Conservation (phyloP, 257 asterid species). For the Lycium ferocissimum region DNA sequence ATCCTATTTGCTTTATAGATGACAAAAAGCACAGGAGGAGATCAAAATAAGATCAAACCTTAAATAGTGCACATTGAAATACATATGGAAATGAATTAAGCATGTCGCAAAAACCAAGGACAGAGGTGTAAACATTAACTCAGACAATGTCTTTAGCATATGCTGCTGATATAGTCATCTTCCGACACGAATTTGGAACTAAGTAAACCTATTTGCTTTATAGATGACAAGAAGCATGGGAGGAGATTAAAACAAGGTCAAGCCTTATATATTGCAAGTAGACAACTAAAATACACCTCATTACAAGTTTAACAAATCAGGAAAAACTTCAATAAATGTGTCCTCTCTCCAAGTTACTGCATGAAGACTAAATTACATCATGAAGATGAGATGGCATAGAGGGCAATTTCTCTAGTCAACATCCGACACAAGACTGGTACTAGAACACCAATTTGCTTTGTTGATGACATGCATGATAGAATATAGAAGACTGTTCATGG, state of each 20-base stretch:
- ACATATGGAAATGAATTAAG: not conserved
- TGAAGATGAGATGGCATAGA: slow-evolving; percentile 29
- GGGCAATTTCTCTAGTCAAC: slow-evolving; percentile 40
- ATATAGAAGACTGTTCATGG: not conserved
- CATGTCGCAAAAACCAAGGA: not conserved
- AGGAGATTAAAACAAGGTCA: not conserved
- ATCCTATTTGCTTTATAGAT: slow-evolving; percentile 12
- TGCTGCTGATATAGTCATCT: slow-evolving; percentile 31
- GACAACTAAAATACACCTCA: not conserved
- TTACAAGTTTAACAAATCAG: not conserved
- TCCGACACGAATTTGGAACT: slow-evolving; percentile 49
- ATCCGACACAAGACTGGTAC: slow-evolving; percentile 45
- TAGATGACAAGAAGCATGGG: slow-evolving; percentile 40
- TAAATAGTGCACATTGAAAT: not conserved
- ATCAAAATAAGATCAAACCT: not conserved
- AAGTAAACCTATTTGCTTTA: slow-evolving; percentile 48
- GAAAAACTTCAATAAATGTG: slow-evolving; percentile 3
- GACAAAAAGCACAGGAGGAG: not conserved
- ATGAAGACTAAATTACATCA: slow-evolving; percentile 31
- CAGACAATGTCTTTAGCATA: slow-evolving; percentile 9
- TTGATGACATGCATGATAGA: slow-evolving; percentile 35
- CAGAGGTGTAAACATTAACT: not conserved
- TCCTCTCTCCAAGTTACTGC: slow-evolving; percentile 22
- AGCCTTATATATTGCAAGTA: not conserved
- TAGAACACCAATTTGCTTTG: slow-evolving; percentile 42